Evolutionary conservation across 1,284 basidiomycete species (phyloP).

Genomic region (Ganoderma boninense): DNA sequence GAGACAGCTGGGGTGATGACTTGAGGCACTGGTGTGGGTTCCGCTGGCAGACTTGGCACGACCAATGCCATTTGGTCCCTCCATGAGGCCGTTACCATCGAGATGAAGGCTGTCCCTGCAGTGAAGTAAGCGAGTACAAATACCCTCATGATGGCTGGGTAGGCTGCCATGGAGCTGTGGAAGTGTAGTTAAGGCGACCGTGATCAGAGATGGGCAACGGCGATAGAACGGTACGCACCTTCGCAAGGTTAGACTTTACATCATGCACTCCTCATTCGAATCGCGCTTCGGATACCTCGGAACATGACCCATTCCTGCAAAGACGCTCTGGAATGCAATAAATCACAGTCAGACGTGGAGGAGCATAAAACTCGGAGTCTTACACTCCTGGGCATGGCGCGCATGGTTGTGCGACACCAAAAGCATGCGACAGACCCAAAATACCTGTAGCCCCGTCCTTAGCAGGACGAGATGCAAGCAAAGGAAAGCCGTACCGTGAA

Average conservation of each 20-base stretch:
- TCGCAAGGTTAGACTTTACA: background rate
- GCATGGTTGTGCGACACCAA: too few species aligned
- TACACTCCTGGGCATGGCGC: too few species aligned
- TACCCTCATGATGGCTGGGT: background rate
- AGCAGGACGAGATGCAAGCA: too few species aligned
- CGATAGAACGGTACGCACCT: background rate
- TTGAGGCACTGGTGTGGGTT: background rate
- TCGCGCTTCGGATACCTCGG: background rate
- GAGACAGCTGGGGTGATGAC: constrained; percentile 36
- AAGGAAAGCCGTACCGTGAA: too few species aligned
- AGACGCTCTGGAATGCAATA: background rate
- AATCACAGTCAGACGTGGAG: background rate
- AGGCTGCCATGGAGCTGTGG: too few species aligned
- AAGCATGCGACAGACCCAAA: too few species aligned
- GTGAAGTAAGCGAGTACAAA: background rate
- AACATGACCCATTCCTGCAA: background rate
- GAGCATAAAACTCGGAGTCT: background rate
- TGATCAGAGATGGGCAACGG: background rate
- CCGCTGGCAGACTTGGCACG: background rate
- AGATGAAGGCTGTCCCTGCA: background rate
- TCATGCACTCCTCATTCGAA: background rate
- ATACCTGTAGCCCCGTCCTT: too few species aligned
- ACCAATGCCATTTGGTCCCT: background rate
- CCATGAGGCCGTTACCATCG: background rate
- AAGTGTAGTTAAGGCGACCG: background rate